A percentile compares a stretch with the other conserved stretches of the same genome.
Evolutionary conservation across 176 grass and related monocot species (phyloP).

Genomic region (Musa beccarii): DNA sequence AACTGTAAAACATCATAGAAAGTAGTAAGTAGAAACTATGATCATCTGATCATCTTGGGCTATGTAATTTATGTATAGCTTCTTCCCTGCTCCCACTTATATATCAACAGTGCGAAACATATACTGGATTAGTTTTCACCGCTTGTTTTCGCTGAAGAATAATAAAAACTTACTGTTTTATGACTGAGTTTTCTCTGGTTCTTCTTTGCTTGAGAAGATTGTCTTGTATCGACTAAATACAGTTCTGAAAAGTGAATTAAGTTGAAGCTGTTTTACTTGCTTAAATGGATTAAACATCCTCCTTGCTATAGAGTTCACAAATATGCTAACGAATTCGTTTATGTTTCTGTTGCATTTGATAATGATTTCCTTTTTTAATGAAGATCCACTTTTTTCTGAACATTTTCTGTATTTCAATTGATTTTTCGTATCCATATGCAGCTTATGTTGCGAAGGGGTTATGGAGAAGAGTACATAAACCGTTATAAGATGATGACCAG

Average conservation of each 20-base stretch:
- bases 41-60: not conserved
- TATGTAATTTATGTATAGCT: not conserved
- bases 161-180: not conserved
- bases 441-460: constrained; percentile 82
- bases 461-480: constrained; percentile 83
- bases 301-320: not conserved
- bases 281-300: not conserved
- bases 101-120: not conserved
- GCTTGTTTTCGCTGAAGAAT: not conserved
- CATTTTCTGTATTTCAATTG: not conserved
- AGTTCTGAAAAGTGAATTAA: not conserved
- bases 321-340: not conserved
- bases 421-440: constrained; percentile 21
- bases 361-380: not conserved
- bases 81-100: not conserved
- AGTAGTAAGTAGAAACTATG: no score
- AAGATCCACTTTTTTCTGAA: not conserved
- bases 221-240: not conserved
- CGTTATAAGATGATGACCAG: constrained; percentile 99
- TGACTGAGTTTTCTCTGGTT: not conserved
- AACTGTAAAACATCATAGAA: not conserved
- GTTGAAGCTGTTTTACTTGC: not conserved
- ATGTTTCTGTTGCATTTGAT: not conserved
- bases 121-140: not conserved
- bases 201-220: not conserved